Percentiles rank a stretch among this genome's conserved stretches.
phyloP scores from a whole-genome alignment of 371 early-diverging fungal species.

The Choanephora cucurbitarum region DNA sequence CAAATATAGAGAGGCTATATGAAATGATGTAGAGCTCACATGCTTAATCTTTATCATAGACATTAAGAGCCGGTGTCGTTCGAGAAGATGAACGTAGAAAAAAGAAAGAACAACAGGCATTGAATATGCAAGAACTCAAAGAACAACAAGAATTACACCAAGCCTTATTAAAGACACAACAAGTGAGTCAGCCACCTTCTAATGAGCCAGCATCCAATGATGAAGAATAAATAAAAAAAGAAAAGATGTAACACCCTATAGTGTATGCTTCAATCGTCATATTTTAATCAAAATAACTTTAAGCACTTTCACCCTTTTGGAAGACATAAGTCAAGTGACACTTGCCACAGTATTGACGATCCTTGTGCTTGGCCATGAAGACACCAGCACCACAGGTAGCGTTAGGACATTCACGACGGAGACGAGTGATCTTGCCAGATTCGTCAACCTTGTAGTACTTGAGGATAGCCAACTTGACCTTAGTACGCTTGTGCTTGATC shows the following conservation, averaged over 20 bases:
- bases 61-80: slow-evolving; percentile 36
- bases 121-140: slow-evolving; percentile 49
- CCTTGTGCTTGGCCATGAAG: slow-evolving; percentile 97
- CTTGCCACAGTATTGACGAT: slow-evolving; percentile 94
- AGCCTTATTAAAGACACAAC: slow-evolving; percentile 47
- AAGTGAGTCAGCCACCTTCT: slow-evolving; percentile 36
- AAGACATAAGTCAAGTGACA: slow-evolving; percentile 60
- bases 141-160: slow-evolving; percentile 50
- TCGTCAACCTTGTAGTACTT: slow-evolving; percentile 97
- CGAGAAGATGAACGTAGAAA: slow-evolving; percentile 45
- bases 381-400: slow-evolving; percentile 96
- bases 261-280: too few relatives aligned
- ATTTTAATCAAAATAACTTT: too few relatives aligned
- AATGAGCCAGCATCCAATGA: slow-evolving; percentile 39
- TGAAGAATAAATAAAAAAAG: slow-evolving; percentile 12
- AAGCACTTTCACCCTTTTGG: slow-evolving; percentile 38
- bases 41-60: too few relatives aligned
- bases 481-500: slow-evolving; percentile 97
- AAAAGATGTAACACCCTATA: neutral
- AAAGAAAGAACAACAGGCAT: slow-evolving; percentile 38
- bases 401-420: slow-evolving; percentile 93
- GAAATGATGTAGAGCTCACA: too few relatives aligned
- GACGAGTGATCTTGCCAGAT: slow-evolving; percentile 94
- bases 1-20: too few relatives aligned
- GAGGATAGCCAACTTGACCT: slow-evolving; percentile 95